Base-by-base conservation (phyloP, 1,284 basidiomycete genomes). In the Porogramme epimiltina region DNA sequence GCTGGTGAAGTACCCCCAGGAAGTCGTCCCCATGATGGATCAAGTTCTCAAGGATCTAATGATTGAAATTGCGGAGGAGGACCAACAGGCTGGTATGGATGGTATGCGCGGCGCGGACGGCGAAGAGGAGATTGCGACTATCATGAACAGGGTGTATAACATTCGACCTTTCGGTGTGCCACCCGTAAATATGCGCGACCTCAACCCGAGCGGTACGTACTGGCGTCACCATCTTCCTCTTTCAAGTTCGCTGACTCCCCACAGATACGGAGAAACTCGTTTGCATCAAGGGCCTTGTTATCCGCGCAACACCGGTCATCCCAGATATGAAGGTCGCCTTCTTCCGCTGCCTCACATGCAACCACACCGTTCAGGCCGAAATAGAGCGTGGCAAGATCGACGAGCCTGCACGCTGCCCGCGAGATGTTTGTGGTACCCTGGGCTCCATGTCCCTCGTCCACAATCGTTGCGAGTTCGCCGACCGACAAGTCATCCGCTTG, bases 291-390 rank as follows among this genome's bases (percentile, higher is more conserved):
- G 96, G 97, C 47, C 84, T 99, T 4, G 95, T 99, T 60, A 99
- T 99, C 61, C 91, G 97, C 37, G 93, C 95, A 0, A 98, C 96
- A 0, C 93, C 96, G 3, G 90, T 99, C 65, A 98, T 99, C 52
- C 96, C 97, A 2, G 96, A 99, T 71, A 99, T 99, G 97, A 95
- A 94, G 73, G 82, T 85, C 65, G 96, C 95, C 26, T 99, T 99
- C 78, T 99, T 99, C 85, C 91, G 95, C 42, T 99, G 96, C 73
- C 76, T 93, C n/a, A 89, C 89, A 36, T 99, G 97, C 70, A 90
- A 89, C 52, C 95, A 99, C 71, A 97, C 95, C 4, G 85, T 95
- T 6, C 90, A 93, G 66, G 92, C 93, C 57, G 95, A 97, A 66
- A 97, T 99, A 51, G 95, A 98, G 70, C 87, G 95, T 11, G 96